These are phyloP conservation scores for Ascochyta lentis DNA, from an alignment of 2,329 filamentous ascomycete species.

Conservation along the genomic window DNA sequence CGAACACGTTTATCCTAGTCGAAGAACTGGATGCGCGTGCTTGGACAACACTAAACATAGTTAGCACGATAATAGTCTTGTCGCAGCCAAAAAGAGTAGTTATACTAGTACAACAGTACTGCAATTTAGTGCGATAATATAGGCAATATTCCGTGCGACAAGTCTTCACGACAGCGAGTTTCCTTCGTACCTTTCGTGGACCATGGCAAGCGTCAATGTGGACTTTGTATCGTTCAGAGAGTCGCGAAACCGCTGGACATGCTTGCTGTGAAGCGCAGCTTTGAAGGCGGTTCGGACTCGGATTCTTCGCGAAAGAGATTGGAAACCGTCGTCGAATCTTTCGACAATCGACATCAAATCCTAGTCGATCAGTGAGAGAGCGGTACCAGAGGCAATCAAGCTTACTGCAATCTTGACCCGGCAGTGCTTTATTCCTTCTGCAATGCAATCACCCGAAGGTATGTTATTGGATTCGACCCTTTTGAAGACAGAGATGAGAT, in stretches of 20 bases:
- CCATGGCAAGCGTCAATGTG: constrained; percentile 22
- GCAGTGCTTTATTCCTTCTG: constrained; percentile 20
- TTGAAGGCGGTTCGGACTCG: constrained; percentile 18
- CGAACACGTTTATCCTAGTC: no score
- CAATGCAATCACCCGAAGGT: constrained; percentile 11
- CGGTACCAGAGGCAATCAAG: no score
- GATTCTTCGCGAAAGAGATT: constrained; percentile 13
- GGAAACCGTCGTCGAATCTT: constrained; percentile 8
- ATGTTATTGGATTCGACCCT: constrained; percentile 6
- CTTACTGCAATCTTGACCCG: constrained; percentile 12
- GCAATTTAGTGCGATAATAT: no score
- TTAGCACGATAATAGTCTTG: no score
- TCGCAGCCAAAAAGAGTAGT: no score
- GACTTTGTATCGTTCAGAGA: constrained; percentile 18
- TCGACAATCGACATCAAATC: constrained; percentile 12
- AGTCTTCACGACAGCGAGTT: no score
- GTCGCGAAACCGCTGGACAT: constrained; percentile 19
- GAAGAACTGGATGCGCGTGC: no score
- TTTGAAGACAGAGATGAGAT: constrained; percentile 19
- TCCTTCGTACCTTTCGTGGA: constrained; percentile 16
- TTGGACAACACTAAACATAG: no score
- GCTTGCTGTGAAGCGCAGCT: constrained; percentile 13
- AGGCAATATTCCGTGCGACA: no score
- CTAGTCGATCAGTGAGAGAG: neutral
- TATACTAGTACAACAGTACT: no score